Conservation (phyloP, 106 monocot species). For the Hemerocallis citrina region DNA sequence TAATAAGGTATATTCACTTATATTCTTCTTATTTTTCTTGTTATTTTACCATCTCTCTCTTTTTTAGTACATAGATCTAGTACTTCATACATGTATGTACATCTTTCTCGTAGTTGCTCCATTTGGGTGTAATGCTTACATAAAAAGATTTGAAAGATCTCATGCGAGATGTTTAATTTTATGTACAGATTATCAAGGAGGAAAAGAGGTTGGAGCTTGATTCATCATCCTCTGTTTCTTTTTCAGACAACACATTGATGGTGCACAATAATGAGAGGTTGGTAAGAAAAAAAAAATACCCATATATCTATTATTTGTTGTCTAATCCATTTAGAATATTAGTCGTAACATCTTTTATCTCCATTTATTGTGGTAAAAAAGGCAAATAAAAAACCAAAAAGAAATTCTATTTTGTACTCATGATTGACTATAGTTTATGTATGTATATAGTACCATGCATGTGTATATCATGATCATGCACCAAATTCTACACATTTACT, state of each 20-base stretch:
- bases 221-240: background rate
- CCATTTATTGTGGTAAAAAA: background rate
- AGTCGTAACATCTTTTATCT: too few relatives aligned
- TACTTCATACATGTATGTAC: too few relatives aligned
- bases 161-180: background rate
- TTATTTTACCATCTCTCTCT: background rate
- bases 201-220: background rate
- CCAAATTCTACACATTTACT: too few relatives aligned
- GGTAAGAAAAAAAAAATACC: background rate
- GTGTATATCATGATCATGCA: too few relatives aligned
- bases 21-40: background rate
- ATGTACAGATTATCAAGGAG: background rate
- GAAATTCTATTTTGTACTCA: too few relatives aligned
- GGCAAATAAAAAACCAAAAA: too few relatives aligned
- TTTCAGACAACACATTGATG: background rate
- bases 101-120: background rate
- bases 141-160: background rate
- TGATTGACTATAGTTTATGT: too few relatives aligned
- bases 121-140: background rate
- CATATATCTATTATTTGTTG: background rate
- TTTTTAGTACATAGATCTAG: too few relatives aligned
- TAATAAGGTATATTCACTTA: background rate
- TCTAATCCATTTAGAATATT: background rate
- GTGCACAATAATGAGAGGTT: conserved; percentile 11
- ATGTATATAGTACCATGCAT: too few relatives aligned